Evolutionary conservation across 306 rosid species (phyloP).

Genomic region (Erythrophleum fordii): DNA sequence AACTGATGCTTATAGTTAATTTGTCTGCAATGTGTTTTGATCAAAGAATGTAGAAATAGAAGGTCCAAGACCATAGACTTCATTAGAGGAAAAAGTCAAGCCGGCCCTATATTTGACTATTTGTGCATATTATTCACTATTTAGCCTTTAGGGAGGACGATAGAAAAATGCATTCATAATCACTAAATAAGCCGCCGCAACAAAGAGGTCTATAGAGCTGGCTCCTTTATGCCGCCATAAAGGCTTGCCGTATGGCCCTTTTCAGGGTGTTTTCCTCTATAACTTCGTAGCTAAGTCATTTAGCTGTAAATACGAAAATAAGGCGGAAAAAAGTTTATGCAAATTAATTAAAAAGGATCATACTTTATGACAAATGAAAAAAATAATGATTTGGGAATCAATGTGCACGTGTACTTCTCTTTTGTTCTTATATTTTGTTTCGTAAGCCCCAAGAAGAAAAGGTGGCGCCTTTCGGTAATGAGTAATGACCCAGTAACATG

Average conservation of each 20-base stretch:
- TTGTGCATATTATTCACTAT: too few species aligned
- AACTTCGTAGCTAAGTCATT: not conserved
- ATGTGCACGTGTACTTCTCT: not conserved
- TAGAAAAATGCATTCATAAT: not conserved
- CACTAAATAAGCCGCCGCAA: not conserved
- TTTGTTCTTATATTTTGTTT: not conserved
- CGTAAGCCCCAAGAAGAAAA: not conserved
- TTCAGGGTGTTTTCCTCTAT: not conserved
- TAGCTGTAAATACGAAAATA: not conserved
- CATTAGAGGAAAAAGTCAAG: not conserved
- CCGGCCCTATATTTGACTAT: not conserved
- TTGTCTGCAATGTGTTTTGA: not conserved
- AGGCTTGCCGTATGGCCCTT: not conserved
- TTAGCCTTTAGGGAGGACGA: not conserved
- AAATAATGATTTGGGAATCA: not conserved
- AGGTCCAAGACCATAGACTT: not conserved
- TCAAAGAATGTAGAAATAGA: not conserved
- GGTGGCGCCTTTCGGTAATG: not conserved
- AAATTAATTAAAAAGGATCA: not conserved
- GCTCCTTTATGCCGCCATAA: not conserved
- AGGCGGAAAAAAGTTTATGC: not conserved
- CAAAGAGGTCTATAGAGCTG: not conserved
- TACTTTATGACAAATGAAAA: not conserved
- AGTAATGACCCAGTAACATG: too few species aligned
- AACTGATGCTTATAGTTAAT: not conserved